A percentile compares a stretch with the other conserved stretches of the same genome.
These are phyloP conservation scores for Triangularia setosa DNA, from an alignment of 2,329 filamentous ascomycete genomes.

Conservation along the genomic window DNA sequence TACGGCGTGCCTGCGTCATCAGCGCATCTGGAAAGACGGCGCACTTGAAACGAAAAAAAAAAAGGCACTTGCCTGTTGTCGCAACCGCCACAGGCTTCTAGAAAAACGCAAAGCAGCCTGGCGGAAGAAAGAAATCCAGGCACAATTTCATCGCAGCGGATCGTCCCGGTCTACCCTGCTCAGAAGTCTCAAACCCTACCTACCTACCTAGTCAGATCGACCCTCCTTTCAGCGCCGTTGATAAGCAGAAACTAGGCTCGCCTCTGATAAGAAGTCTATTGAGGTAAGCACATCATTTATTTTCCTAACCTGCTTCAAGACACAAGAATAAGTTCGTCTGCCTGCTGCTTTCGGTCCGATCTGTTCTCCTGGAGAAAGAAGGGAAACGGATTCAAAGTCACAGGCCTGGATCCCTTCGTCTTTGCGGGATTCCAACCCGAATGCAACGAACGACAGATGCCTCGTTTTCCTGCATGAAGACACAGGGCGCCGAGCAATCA, in stretches of 20 bases:
- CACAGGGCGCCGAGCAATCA: conserved; percentile 20
- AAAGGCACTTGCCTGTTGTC: not conserved
- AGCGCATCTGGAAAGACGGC: not conserved
- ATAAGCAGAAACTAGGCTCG: not conserved
- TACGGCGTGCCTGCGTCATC: conserved; percentile 19
- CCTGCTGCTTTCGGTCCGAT: not conserved
- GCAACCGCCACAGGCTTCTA: conserved; percentile 7
- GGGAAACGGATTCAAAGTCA: not conserved
- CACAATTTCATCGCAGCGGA: not conserved
- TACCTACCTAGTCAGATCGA: not conserved
- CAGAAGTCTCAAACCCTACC: not conserved
- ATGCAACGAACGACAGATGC: not conserved
- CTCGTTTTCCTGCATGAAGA: conserved; percentile 14
- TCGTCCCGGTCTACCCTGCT: conserved; percentile 3
- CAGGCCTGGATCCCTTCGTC: not conserved
- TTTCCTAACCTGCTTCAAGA: not conserved
- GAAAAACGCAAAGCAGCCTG: not conserved
- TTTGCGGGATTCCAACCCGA: not conserved
- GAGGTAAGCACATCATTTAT: not conserved
- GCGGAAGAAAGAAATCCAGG: not conserved
- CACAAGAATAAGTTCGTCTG: not conserved
- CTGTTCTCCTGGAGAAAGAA: not conserved
- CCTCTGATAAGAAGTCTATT: not conserved
- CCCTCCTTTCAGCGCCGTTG: not conserved
- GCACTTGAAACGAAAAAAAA: conserved; percentile 7